Evolutionary conservation across 192 early-diverging fungal genomes (phyloP).

Genomic region (Endogone sp.): DNA sequence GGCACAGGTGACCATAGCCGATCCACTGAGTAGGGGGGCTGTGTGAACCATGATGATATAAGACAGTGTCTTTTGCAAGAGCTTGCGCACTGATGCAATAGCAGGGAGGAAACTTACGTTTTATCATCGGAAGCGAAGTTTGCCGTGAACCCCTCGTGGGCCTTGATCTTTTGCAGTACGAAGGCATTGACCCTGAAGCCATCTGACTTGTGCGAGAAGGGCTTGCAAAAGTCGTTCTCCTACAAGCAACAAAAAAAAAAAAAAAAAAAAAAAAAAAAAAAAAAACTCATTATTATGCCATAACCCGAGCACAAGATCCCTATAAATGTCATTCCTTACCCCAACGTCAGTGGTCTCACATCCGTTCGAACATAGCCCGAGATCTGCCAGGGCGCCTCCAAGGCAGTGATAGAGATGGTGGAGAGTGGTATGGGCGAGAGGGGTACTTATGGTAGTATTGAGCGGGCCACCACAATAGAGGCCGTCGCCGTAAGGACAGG

Average conservation of each 20-base stretch:
- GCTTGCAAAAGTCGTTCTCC: conserved; percentile 2
- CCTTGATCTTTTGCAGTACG: conserved; percentile 6
- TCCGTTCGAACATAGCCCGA: conserved; percentile 12
- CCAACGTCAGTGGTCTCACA: conserved; percentile 5
- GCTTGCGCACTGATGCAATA: too few relatives aligned
- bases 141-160: conserved; percentile 1
- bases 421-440: neutral
- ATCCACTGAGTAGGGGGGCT: neutral
- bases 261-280: neutral
- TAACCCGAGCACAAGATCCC: too few relatives aligned
- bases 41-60: too few relatives aligned
- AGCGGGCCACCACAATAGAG: conserved; percentile 10
- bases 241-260: neutral
- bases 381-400: conserved; percentile 1
- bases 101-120: too few relatives aligned
- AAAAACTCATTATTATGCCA: neutral
- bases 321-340: neutral
- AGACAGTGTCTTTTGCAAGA: too few relatives aligned
- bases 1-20: conserved; percentile 9
- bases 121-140: neutral
- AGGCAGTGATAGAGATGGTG: conserved; percentile 11
- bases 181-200: conserved; percentile 10
- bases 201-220: neutral
- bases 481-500: conserved; percentile 13
- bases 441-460: neutral